Evolutionary conservation across 176 grass and related monocot genomes (phyloP).

Genomic region (Themeda triandra): DNA sequence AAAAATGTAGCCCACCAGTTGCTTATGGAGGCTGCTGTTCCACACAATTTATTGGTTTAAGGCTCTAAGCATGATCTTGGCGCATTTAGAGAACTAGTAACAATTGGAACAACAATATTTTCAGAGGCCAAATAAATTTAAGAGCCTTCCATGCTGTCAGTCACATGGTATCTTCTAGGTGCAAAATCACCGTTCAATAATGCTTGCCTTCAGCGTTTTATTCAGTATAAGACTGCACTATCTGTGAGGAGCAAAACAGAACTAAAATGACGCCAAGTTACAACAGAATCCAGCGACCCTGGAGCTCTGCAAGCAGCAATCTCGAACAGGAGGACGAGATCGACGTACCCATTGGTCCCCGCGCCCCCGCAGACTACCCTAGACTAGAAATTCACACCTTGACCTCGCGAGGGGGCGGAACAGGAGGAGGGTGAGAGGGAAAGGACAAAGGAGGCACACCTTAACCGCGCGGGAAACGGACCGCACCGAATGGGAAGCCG

Average conservation of each 20-base stretch:
- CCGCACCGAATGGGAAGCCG: neutral
- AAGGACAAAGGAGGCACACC: slow-evolving; percentile 16
- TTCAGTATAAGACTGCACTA: neutral
- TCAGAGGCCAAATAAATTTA: neutral
- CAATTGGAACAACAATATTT: neutral
- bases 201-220: neutral
- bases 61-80: neutral
- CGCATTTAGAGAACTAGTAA: neutral
- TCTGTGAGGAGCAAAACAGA: neutral
- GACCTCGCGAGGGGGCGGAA: neutral
- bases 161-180: neutral
- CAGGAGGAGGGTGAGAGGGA: neutral
- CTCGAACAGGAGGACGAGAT: neutral
- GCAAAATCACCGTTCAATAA: neutral
- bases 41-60: neutral
- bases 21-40: neutral
- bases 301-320: neutral
- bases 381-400: neutral
- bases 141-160: neutral
- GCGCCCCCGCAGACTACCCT: neutral
- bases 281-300: neutral
- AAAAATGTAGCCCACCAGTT: neutral
- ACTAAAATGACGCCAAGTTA: neutral
- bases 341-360: neutral
- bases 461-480: slow-evolving; percentile 28